Evolutionary conservation across 1,284 basidiomycete species (phyloP), one percentile per base, ranked within the genome.

Genomic region (Leccinum subrobustum): DNA sequence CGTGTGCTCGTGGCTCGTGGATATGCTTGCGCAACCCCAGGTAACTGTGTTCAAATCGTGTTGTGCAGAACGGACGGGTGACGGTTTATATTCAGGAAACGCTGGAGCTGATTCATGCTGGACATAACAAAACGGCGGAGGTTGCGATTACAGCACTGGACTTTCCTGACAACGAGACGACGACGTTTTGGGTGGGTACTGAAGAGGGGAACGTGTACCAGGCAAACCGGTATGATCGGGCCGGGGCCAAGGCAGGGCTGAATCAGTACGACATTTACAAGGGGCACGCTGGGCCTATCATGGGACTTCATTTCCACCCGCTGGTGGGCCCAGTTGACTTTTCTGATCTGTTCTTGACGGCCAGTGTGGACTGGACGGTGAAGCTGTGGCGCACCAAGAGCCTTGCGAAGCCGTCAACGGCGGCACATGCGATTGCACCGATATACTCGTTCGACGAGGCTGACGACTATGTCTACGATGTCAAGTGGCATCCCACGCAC

Each of bases 381-480:
- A 97, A 96, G 76, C 79, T 98, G 1, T 98, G 95, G 95, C 82
- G 93, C 47, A 83, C 91, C 6, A 91, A 86, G 75, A 85, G 83
- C 25, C 77, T 88, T 47, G 81, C 86, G 44, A 75, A 76, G 58
- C 68, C 70, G 1, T 84, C 83, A 11, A 86, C 87, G 12, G 74
- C 80, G 25, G 78, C 79, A 27, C 83, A 87, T 61, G 75, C 76
- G 6, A 81, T 95, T 23, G 58, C 83, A 1, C 93, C 96, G 1
- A 67, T 97, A 18, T 91, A 95, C 73, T 93, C 92, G 50, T 97
- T 98, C 68, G 96, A 99, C 68, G 96, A 98, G 75, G 90, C 93
- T 11, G 93, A 95, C 73, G 96, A 99, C 74, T 98, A 98, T 73
- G 94, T 99, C n/a, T 98, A 97, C 76, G 96, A 98, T 76, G 95